Evolutionary conservation across 2,329 filamentous ascomycete species (phyloP).

Genomic region (Colletotrichum horii): DNA sequence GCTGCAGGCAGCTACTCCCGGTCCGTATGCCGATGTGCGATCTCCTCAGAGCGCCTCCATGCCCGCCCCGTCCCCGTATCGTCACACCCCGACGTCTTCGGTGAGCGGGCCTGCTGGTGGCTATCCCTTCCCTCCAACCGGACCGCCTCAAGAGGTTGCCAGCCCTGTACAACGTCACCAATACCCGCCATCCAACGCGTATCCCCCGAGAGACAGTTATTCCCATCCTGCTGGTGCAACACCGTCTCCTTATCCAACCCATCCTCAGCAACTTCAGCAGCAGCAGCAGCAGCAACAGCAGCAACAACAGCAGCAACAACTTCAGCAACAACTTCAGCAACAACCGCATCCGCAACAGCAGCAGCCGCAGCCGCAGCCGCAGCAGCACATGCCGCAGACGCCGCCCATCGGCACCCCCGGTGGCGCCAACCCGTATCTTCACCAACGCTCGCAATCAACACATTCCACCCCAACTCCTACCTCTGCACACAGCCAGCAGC

Average conservation of each 20-base stretch:
- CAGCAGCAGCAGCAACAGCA: slow-evolving; percentile 46
- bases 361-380: slow-evolving; percentile 30
- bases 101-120: slow-evolving; percentile 44
- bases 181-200: slow-evolving; percentile 50
- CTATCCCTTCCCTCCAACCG: slow-evolving; percentile 56
- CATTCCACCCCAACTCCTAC: slow-evolving; percentile 67
- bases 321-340: slow-evolving; percentile 26
- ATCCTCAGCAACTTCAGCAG: slow-evolving; percentile 32
- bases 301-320: slow-evolving; percentile 27
- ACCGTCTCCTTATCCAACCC: slow-evolving; percentile 32
- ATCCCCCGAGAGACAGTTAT: slow-evolving; percentile 52
- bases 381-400: slow-evolving; percentile 45
- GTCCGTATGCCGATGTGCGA: slow-evolving; percentile 51
- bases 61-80: slow-evolving; percentile 53
- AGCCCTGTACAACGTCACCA: slow-evolving; percentile 60
- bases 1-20: slow-evolving; percentile 42
- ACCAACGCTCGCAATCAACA: slow-evolving; percentile 61
- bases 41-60: slow-evolving; percentile 53
- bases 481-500: slow-evolving; percentile 64
- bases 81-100: slow-evolving; percentile 53
- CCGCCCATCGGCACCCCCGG: slow-evolving; percentile 47
- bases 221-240: slow-evolving; percentile 40
- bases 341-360: slow-evolving; percentile 44
- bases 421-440: slow-evolving; percentile 35
- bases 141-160: slow-evolving; percentile 44